Evolutionary conservation across 768 basidiomycete genomes (phyloP).

Genomic region (Mycena albidolilacea): DNA sequence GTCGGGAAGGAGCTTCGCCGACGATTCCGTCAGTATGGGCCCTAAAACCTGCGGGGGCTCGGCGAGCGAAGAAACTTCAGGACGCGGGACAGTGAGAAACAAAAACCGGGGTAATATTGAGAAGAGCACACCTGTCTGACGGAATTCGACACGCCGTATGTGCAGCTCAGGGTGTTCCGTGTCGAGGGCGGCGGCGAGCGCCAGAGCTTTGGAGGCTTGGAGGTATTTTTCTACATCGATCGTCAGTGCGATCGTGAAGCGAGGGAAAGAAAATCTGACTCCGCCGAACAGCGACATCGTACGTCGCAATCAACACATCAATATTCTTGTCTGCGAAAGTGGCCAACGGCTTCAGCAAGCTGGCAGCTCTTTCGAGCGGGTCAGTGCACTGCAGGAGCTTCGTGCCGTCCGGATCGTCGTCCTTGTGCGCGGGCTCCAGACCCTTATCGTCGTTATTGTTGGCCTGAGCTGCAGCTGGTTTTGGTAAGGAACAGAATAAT

Average conservation of each 20-base stretch:
- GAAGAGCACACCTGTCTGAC: conserved; percentile 61
- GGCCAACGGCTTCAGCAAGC: conserved; percentile 75
- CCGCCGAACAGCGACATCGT: conserved; percentile 87
- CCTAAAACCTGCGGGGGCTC: conserved; percentile 64
- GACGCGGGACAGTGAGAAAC: conserved; percentile 18
- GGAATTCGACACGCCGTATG: conserved; percentile 76
- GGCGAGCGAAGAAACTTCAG: conserved; percentile 60
- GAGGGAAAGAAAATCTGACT: conserved; percentile 63
- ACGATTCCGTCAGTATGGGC: conserved; percentile 61
- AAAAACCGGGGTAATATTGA: background rate
- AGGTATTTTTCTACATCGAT: conserved; percentile 78
- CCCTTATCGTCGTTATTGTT: conserved; percentile 78
- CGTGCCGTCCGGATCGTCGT: conserved; percentile 89
- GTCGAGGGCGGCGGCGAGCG: conserved; percentile 67
- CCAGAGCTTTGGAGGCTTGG: conserved; percentile 81
- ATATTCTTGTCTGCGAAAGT: conserved; percentile 66
- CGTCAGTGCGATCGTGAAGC: background rate
- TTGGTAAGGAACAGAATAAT: conserved; percentile 12
- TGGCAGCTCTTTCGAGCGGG: conserved; percentile 82
- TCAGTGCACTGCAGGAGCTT: conserved; percentile 76
- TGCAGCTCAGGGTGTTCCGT: conserved; percentile 78
- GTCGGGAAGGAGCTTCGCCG: conserved; percentile 69
- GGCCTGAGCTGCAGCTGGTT: conserved; percentile 53
- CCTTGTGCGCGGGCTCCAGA: conserved; percentile 72
- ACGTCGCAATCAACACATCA: conserved; percentile 81